phyloP scores from a whole-genome alignment of 2,329 filamentous ascomycete species.

The Fusarium xyrophilum region DNA sequence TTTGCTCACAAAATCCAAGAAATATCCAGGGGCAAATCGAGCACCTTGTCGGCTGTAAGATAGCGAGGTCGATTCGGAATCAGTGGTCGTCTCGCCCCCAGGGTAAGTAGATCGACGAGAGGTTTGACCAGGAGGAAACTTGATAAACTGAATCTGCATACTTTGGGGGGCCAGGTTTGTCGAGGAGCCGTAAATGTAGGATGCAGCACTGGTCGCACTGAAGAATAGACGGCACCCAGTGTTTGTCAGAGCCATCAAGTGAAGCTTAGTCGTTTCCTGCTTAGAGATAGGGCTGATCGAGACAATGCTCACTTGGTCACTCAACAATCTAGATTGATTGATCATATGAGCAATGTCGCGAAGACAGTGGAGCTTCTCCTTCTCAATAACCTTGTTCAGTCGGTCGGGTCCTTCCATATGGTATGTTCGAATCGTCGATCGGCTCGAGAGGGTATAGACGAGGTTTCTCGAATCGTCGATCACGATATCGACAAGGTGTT shows the following conservation, averaged over 20 bases:
- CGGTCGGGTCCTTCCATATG: constrained; percentile 75
- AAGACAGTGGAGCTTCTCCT: constrained; percentile 66
- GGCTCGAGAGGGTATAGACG: constrained; percentile 88
- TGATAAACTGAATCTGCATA: constrained; percentile 98
- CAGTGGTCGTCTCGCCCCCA: constrained; percentile 51
- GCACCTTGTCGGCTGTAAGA: constrained; percentile 59
- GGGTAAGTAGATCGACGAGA: constrained; percentile 43
- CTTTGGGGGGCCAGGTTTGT: constrained; percentile 78
- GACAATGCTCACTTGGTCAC: constrained; percentile 74
- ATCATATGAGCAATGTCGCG: constrained; percentile 88
- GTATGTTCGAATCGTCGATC: constrained; percentile 89
- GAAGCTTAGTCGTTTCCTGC: constrained; percentile 79
- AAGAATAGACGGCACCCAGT: constrained; percentile 92
- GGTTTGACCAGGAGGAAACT: constrained; percentile 74
- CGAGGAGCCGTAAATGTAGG: constrained; percentile 66
- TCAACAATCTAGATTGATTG: constrained; percentile 73
- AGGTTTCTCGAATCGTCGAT: constrained; percentile 88
- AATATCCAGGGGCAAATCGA: constrained; percentile 86
- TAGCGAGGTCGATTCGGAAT: constrained; percentile 58
- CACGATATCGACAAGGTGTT: constrained; percentile 78
- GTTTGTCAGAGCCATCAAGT: constrained; percentile 87
- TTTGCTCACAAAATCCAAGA: constrained; percentile 80
- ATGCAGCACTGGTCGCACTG: constrained; percentile 82
- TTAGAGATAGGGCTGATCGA: constrained; percentile 85
- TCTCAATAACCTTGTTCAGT: constrained; percentile 70